Evolutionary conservation across 2,329 filamentous ascomycete genomes (phyloP).

Genomic region (Cercospora zeina): DNA sequence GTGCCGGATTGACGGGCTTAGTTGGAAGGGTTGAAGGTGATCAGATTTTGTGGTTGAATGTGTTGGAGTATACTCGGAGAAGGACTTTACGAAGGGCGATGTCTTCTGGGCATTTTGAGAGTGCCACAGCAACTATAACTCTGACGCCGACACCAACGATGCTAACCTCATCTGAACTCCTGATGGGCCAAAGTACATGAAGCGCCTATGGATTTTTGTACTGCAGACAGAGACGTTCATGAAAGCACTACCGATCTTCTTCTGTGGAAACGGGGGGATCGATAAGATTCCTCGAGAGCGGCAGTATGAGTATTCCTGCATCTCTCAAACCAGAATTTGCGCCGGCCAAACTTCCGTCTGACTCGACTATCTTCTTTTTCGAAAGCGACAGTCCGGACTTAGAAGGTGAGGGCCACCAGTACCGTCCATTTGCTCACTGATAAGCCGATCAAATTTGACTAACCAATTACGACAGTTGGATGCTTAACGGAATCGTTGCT

Average conservation of each 20-base stretch:
- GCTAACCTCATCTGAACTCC: too few species aligned
- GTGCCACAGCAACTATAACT: too few species aligned
- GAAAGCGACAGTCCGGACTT: neutral
- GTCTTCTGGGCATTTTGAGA: too few species aligned
- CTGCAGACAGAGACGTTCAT: neutral
- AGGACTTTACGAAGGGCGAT: too few species aligned
- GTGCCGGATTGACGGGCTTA: too few species aligned
- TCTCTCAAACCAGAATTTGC: neutral
- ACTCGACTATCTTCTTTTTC: neutral
- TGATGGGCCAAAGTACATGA: too few species aligned
- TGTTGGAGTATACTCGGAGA: too few species aligned
- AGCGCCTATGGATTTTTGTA: neutral
- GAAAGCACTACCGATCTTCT: neutral
- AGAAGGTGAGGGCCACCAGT: neutral
- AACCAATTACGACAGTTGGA: neutral
- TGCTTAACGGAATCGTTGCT: neutral
- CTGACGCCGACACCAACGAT: too few species aligned
- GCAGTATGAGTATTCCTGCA: neutral
- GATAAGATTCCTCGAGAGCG: neutral
- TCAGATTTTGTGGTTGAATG: too few species aligned
- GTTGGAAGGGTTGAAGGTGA: too few species aligned
- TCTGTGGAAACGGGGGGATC: neutral
- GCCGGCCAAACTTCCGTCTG: too few species aligned
- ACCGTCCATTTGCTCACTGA: neutral
- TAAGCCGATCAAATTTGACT: neutral